Evolutionary conservation across 805 yeast species (phyloP).

Genomic region (Kazachstania taianensis): DNA sequence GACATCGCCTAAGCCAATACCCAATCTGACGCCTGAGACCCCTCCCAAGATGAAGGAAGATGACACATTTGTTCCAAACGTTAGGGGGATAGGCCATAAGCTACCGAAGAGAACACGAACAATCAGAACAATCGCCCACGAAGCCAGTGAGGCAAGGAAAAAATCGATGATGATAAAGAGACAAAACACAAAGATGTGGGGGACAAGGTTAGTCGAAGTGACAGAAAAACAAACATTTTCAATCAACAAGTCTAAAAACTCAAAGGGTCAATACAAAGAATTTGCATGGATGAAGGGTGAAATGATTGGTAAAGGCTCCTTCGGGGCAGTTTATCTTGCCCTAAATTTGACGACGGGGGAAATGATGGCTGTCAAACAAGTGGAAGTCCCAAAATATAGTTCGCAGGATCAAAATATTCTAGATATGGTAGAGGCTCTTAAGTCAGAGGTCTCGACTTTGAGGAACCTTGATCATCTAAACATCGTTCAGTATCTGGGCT

Average conservation of each 20-base stretch:
- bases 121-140: slow-evolving; percentile 85
- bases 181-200: slow-evolving; percentile 94
- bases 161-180: slow-evolving; percentile 41
- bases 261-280: slow-evolving; percentile 63
- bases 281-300: slow-evolving; percentile 98
- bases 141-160: slow-evolving; percentile 61
- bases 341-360: slow-evolving; percentile 94
- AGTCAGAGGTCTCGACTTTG: slow-evolving; percentile 85
- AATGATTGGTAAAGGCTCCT: slow-evolving; percentile 90
- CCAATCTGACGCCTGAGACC: neutral
- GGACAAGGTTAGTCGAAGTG: slow-evolving; percentile 83
- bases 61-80: neutral
- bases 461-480: slow-evolving; percentile 89
- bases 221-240: slow-evolving; percentile 62
- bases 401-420: slow-evolving; percentile 35
- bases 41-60: neutral
- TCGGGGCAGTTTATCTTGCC: slow-evolving; percentile 87
- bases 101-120: slow-evolving; percentile 70
- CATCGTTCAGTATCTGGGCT: slow-evolving; percentile 93
- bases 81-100: slow-evolving; percentile 3
- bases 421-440: slow-evolving; percentile 71
- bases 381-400: slow-evolving; percentile 47
- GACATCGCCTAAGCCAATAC: slow-evolving; percentile 34
- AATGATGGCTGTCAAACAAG: slow-evolving; percentile 97
- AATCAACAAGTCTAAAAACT: slow-evolving; percentile 54